Percentiles rank a stretch among this genome's conserved stretches.
Evolutionary conservation across 352 stramenopile genomes (phyloP).

Genomic region (Phytophthora crassamura): DNA sequence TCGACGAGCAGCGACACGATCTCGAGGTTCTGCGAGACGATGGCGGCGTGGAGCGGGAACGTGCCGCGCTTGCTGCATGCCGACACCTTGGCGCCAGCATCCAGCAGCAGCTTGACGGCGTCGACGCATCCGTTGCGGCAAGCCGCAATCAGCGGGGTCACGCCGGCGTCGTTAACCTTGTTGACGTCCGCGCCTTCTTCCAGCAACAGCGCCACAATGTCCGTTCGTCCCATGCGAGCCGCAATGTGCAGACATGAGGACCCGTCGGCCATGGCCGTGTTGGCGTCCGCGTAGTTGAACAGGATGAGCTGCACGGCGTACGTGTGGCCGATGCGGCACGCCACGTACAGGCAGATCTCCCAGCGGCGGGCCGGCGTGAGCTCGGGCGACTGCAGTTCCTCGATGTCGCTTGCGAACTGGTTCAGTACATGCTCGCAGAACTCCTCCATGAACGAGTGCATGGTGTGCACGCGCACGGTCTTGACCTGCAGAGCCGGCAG

Average conservation of each 20-base stretch:
- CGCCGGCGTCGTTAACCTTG: conserved; percentile 58
- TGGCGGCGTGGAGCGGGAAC: conserved; percentile 68
- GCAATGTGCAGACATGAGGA: conserved; percentile 81
- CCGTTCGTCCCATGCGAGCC: conserved; percentile 67
- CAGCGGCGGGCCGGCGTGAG: conserved; percentile 64
- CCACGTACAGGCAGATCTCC: conserved; percentile 79
- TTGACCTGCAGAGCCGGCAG: conserved; percentile 68
- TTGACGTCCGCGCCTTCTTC: conserved; percentile 74
- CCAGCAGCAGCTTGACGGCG: conserved; percentile 60
- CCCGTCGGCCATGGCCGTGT: conserved; percentile 64
- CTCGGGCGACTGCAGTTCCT: conserved; percentile 51
- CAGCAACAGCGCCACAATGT: conserved; percentile 70
- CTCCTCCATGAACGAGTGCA: conserved; percentile 84
- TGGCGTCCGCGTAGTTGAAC: conserved; percentile 76
- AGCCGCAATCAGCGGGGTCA: conserved; percentile 77
- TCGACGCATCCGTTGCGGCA: conserved; percentile 70
- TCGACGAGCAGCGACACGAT: conserved; percentile 74
- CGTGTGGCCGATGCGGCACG: conserved; percentile 73
- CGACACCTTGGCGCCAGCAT: conserved; percentile 51
- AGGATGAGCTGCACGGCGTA: conserved; percentile 80
- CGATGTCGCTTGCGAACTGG: conserved; percentile 72
- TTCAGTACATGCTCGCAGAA: conserved; percentile 74
- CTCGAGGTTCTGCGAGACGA: conserved; percentile 69
- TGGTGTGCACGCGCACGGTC: conserved; percentile 65
- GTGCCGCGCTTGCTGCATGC: conserved; percentile 60